phyloP scores from a whole-genome alignment of 1,284 basidiomycete species.

The Vanrija humicola region DNA sequence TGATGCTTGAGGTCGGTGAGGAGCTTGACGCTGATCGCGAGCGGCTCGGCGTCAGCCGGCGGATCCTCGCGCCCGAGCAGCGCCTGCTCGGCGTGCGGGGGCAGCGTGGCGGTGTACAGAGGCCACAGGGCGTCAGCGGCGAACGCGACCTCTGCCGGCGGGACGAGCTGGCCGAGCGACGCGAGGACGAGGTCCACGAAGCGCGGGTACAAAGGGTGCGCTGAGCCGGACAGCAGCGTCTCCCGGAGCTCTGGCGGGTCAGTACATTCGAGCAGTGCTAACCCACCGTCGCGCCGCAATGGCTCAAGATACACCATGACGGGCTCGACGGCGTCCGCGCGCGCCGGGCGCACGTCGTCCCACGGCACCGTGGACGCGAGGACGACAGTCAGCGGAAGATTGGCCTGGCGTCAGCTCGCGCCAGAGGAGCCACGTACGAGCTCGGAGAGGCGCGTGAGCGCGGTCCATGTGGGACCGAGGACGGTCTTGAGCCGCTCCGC shows the following conservation, averaged over 20 bases:
- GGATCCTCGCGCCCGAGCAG: constrained; percentile 15
- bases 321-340: constrained; percentile 70
- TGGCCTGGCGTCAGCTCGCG: constrained; percentile 24
- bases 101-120: constrained; percentile 46
- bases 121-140: constrained; percentile 76
- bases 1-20: constrained; percentile 45
- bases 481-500: constrained; percentile 64
- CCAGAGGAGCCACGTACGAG: constrained; percentile 55
- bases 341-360: constrained; percentile 66
- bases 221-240: constrained; percentile 25
- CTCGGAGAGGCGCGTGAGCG: constrained; percentile 67
- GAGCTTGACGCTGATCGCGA: constrained; percentile 37
- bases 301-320: constrained; percentile 64
- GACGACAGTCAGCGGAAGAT: constrained; percentile 57
- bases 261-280: constrained; percentile 28
- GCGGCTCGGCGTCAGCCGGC: constrained; percentile 20
- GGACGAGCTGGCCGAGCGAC: constrained; percentile 62
- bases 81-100: constrained; percentile 34
- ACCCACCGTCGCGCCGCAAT: constrained; percentile 60
- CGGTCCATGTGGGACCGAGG: constrained; percentile 64
- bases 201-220: constrained; percentile 59
- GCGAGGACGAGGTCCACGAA: constrained; percentile 64
- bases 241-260: constrained; percentile 36
- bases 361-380: constrained; percentile 66
- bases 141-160: constrained; percentile 66